A percentile compares a stretch with the other conserved stretches of the same genome.
Conservation (phyloP, 352 stramenopile species). For the Phytophthora hibernalis region DNA sequence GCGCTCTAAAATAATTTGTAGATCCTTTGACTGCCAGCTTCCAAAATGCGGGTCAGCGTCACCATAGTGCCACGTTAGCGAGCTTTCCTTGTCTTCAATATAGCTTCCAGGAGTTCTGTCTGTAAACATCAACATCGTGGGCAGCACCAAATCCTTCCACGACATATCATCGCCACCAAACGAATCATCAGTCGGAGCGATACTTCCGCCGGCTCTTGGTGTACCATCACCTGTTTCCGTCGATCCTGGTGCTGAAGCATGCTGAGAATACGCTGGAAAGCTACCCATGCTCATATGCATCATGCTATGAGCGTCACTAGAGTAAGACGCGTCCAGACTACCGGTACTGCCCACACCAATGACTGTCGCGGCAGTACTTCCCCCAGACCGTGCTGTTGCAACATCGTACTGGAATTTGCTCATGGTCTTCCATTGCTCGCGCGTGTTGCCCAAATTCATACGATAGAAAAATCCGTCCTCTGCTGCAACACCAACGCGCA, state of each 20-base stretch:
- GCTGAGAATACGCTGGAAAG: slow-evolving; percentile 46
- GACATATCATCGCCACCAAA: slow-evolving; percentile 70
- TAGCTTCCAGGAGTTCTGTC: slow-evolving; percentile 81
- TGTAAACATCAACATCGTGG: slow-evolving; percentile 81
- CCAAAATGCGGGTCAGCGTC: slow-evolving; percentile 89
- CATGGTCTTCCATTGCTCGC: slow-evolving; percentile 84
- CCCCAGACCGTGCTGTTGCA: slow-evolving; percentile 43
- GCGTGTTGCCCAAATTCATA: slow-evolving; percentile 78
- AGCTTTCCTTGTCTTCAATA: slow-evolving; percentile 89
- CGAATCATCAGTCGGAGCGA: slow-evolving; percentile 48
- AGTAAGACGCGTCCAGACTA: slow-evolving; percentile 45
- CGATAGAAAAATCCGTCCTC: slow-evolving; percentile 85
- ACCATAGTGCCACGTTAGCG: slow-evolving; percentile 89
- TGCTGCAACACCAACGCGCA: slow-evolving; percentile 75
- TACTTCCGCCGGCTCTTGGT: slow-evolving; percentile 30
- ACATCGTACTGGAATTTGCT: slow-evolving; percentile 86
- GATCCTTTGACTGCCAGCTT: slow-evolving; percentile 89
- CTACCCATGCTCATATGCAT: slow-evolving; percentile 62
- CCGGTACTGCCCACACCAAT: slow-evolving; percentile 36
- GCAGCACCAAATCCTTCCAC: slow-evolving; percentile 84
- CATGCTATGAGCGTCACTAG: slow-evolving; percentile 43
- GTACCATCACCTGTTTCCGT: slow-evolving; percentile 31
- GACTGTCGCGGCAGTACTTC: slow-evolving; percentile 24
- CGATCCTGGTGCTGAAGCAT: slow-evolving; percentile 26
- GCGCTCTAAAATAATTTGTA: slow-evolving; percentile 91